Conservation (phyloP, 441 rosid genomes). For the Metrosideros polymorpha region DNA sequence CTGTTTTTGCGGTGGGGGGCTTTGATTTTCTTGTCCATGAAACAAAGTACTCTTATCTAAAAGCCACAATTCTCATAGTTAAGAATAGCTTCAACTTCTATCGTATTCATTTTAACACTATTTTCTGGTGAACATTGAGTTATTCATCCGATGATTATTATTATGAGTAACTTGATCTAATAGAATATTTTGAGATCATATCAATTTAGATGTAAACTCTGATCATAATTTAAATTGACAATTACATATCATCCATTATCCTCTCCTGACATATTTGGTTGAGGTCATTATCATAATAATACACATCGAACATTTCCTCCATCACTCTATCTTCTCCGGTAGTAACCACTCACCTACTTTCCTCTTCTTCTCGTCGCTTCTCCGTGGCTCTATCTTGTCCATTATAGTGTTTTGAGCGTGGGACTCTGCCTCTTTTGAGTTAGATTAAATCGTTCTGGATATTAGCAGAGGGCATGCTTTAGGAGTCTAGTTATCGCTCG, state of each 20-base stretch:
- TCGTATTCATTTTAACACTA: background rate
- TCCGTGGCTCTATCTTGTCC: too few relatives aligned
- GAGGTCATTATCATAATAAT: background rate
- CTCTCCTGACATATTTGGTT: background rate
- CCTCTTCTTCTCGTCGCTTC: background rate
- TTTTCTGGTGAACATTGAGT: background rate
- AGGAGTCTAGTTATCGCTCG: background rate
- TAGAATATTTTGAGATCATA: background rate
- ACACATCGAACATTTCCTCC: background rate
- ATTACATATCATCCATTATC: background rate
- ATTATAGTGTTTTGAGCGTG: background rate
- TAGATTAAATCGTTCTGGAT: background rate
- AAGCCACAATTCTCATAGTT: background rate
- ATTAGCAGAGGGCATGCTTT: background rate
- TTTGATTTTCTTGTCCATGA: too few relatives aligned
- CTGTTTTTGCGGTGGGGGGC: too few relatives aligned
- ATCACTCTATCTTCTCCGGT: background rate
- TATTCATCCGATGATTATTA: background rate
- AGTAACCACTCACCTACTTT: background rate
- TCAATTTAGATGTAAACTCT: background rate
- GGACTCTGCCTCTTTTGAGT: background rate
- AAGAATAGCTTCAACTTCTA: background rate
- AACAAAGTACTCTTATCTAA: background rate
- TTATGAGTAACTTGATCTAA: background rate
- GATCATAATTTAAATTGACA: too few relatives aligned